Percentiles rank a stretch among this genome's conserved stretches.
phyloP scores from a whole-genome alignment of 1,284 basidiomycete species.

The Albatrellus sp. region DNA sequence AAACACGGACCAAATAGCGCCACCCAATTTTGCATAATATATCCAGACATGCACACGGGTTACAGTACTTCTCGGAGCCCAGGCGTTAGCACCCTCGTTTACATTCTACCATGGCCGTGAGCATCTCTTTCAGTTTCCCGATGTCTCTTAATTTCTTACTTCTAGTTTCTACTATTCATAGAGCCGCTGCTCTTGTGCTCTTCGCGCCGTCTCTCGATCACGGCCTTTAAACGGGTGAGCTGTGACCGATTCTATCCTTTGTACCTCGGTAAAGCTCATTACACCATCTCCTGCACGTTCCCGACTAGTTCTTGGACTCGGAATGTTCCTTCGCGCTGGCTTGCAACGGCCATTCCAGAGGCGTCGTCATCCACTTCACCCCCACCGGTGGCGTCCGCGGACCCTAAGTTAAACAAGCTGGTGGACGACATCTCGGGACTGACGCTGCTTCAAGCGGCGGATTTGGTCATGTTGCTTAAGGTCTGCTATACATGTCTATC shows the following conservation, averaged over 20 bases:
- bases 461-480: constrained; percentile 88
- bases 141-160: neutral
- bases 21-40: too few relatives aligned
- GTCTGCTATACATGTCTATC: constrained; percentile 27
- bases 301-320: neutral
- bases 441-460: constrained; percentile 92
- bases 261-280: too few relatives aligned
- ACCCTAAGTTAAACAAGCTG: constrained; percentile 71
- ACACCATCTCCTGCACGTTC: neutral
- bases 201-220: neutral
- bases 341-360: constrained; percentile 30
- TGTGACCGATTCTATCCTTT: neutral
- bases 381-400: constrained; percentile 27
- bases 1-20: too few relatives aligned
- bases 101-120: neutral
- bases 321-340: constrained; percentile 14
- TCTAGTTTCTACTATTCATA: neutral
- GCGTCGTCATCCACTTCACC: constrained; percentile 30
- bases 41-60: too few relatives aligned
- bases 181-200: neutral
- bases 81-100: too few relatives aligned
- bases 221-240: neutral
- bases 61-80: too few relatives aligned
- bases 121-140: neutral
- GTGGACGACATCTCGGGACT: constrained; percentile 91